Evolutionary conservation across 2,329 filamentous ascomycete genomes (phyloP), one percentile per base, ranked within the genome.

Genomic region (Trichocomaceae sp.): DNA sequence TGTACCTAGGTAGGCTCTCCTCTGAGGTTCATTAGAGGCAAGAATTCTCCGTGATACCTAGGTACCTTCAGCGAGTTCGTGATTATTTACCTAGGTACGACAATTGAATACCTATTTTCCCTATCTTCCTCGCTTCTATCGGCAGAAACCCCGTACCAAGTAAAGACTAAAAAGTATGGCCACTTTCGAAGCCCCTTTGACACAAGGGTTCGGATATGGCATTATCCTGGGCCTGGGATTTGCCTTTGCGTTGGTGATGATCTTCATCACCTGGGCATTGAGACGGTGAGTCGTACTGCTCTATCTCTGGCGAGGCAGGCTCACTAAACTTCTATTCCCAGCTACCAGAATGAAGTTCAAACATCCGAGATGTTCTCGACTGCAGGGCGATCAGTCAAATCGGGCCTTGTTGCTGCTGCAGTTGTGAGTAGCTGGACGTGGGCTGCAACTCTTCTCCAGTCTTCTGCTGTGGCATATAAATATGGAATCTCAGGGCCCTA

Each of bases 381-480:
- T 2, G 63, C 63, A 13, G 63, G 63, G 39, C 61, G 61, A 17
- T 62, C 57, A 13, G 61, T 66, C 1, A 58, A 57, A 15, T 61
- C 73, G 2, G 73, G 73, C 13, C 71, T 76, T 5, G 73, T 75
- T 42, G 72, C 72, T 2, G 70, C 70, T 5, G 73, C 71, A 9
- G 73, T 76, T 55, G 74, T 77, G 20, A 72, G 67, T 5, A 72
- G 72, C 2, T 77, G 75, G 75, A 77, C 74, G 2, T 75, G 72
- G 71, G 69, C 69, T 47, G 70, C 75, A 15, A 77, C 75, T 19
- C 62, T 73, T 26, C 56, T 74, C 56, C 70, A 66, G 2, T 68
- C 66, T 5, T 67, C 63, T 17, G 71, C 70, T 3, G 67, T 72
- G 57, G 69, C 66, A 0, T 73, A 73, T 53, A 59, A 59, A 7